phyloP scores from a whole-genome alignment of 2,329 filamentous ascomycete species.

The Pyricularia sp. region DNA sequence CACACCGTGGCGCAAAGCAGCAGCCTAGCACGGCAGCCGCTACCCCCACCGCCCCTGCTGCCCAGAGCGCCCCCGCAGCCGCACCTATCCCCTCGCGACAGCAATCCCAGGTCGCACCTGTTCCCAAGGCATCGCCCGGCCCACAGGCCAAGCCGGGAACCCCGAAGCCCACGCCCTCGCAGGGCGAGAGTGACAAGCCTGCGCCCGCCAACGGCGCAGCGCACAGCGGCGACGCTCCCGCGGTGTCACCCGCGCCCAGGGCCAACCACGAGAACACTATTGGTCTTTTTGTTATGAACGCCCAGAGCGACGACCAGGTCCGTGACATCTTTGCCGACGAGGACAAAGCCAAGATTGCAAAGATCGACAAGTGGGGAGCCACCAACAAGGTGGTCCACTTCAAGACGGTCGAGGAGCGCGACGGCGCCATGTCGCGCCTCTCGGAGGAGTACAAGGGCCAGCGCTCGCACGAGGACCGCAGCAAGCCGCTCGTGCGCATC shows the following conservation, averaged over 20 bases:
- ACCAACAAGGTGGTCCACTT: constrained; percentile 84
- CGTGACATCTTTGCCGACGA: constrained; percentile 75
- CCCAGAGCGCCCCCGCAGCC: constrained; percentile 23
- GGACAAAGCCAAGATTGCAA: constrained; percentile 70
- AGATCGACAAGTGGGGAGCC: constrained; percentile 69
- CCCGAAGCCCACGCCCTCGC: constrained; percentile 34
- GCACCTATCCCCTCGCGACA: constrained; percentile 16
- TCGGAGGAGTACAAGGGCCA: constrained; percentile 59
- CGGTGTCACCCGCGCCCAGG: constrained; percentile 49
- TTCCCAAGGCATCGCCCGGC: background rate
- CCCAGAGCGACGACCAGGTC: constrained; percentile 73
- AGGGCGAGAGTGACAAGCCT: constrained; percentile 50
- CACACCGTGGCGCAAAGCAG: constrained; percentile 84
- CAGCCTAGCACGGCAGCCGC: constrained; percentile 25
- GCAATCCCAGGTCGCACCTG: background rate
- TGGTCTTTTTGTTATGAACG: constrained; percentile 83
- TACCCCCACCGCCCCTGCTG: constrained; percentile 18
- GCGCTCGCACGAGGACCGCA: constrained; percentile 54
- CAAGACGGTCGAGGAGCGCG: constrained; percentile 68
- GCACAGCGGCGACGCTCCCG: constrained; percentile 39
- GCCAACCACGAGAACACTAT: constrained; percentile 57
- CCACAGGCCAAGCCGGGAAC: constrained; percentile 29
- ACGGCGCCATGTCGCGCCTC: constrained; percentile 65
- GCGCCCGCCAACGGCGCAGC: constrained; percentile 41
- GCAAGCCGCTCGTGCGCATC: constrained; percentile 73